phyloP scores from a whole-genome alignment of 2,329 filamentous ascomycete genomes.

The Aphanocladium album region DNA sequence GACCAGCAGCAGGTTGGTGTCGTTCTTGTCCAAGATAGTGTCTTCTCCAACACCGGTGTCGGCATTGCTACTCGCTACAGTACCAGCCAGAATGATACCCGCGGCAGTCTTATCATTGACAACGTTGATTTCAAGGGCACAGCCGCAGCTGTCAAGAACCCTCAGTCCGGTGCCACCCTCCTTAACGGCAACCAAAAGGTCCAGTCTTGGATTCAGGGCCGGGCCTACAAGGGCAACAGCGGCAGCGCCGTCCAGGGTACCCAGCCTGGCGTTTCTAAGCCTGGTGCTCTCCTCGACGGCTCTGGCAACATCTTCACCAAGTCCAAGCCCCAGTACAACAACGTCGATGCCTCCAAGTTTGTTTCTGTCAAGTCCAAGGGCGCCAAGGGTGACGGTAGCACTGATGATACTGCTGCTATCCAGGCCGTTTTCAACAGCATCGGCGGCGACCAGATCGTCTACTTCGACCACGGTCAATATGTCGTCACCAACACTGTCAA shows the following conservation, averaged over 20 bases:
- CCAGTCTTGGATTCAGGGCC: constrained; percentile 73
- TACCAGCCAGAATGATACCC: constrained; percentile 57
- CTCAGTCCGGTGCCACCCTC: constrained; percentile 52
- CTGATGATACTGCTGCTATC: constrained; percentile 82
- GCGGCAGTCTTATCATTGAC: constrained; percentile 78
- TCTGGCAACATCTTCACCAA: constrained; percentile 72
- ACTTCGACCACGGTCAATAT: constrained; percentile 72
- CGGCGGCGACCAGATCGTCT: constrained; percentile 60
- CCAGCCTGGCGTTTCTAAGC: constrained; percentile 54
- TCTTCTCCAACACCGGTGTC: constrained; percentile 67
- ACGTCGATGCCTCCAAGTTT: constrained; percentile 62
- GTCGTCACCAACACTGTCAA: constrained; percentile 64
- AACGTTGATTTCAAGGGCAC: constrained; percentile 77
- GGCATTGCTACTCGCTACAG: constrained; percentile 69
- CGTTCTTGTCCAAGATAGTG: constrained; percentile 75
- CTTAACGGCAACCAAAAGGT: constrained; percentile 67
- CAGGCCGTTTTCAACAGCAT: constrained; percentile 70
- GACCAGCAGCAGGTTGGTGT: constrained; percentile 77
- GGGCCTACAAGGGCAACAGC: constrained; percentile 54
- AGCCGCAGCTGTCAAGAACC: constrained; percentile 58
- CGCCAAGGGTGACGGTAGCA: constrained; percentile 79
- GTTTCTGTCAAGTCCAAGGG: constrained; percentile 77
- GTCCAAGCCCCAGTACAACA: constrained; percentile 84
- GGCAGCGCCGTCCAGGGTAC: constrained; percentile 55
- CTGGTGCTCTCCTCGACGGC: constrained; percentile 57